Percentiles rank a stretch among this genome's conserved stretches.
Conservation (phyloP, 164 flowering plant species). For the Chloranthus sessilifolius region DNA sequence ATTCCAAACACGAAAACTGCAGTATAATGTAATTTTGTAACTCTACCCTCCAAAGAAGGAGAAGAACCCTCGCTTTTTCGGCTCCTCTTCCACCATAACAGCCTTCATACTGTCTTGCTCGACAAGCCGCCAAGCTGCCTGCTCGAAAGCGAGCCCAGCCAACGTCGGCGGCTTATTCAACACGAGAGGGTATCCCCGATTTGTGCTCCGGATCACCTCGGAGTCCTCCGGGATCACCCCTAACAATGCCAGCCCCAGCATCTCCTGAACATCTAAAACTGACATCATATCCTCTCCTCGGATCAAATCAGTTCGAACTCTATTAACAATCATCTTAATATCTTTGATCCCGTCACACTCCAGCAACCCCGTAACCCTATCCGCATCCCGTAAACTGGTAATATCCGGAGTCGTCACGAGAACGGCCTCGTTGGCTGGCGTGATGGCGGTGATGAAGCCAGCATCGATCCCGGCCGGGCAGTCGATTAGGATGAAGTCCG, state of each 20-base stretch:
- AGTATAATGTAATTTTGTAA: no score
- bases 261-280: conserved; percentile 91
- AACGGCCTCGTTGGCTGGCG: conserved; percentile 97
- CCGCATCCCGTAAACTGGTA: conserved; percentile 84
- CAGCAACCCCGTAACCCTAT: conserved; percentile 82
- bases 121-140: conserved; percentile 97
- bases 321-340: conserved; percentile 92
- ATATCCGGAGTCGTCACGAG: conserved; percentile 94
- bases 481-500: conserved; percentile 83
- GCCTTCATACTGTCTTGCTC: conserved; percentile 98
- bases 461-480: conserved; percentile 99
- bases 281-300: conserved; percentile 99
- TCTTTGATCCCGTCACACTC: conserved; percentile 98
- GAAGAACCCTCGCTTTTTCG: conserved; percentile 83
- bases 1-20: no score
- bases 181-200: conserved; percentile 88
- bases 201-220: conserved; percentile 93
- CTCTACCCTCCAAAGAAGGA: conserved; percentile 72
- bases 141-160: conserved; percentile 98
- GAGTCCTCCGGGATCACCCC: conserved; percentile 96
- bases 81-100: conserved; percentile 95
- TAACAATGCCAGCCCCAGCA: conserved; percentile 80
- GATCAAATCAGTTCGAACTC: conserved; percentile 95
- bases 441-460: conserved; percentile 92
- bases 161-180: conserved; percentile 90